phyloP scores from a whole-genome alignment of 1,284 basidiomycete genomes.

The Cystobasidium sp. region DNA sequence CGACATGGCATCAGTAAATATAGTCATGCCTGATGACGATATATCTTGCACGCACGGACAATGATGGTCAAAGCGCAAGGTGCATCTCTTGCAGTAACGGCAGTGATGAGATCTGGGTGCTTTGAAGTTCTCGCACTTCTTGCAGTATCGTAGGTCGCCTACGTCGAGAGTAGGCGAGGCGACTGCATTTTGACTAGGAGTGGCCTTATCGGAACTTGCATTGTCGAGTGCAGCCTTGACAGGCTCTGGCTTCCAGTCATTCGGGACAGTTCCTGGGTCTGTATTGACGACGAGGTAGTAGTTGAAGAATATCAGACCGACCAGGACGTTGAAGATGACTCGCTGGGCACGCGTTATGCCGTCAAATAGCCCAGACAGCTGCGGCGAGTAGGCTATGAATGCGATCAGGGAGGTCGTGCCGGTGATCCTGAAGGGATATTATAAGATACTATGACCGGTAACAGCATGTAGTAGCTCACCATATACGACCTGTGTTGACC shows the following conservation, averaged over 20 bases:
- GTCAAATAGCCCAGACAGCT: constrained; percentile 85
- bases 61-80: constrained; percentile 87
- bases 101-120: constrained; percentile 79
- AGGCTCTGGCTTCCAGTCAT: constrained; percentile 63
- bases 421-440: constrained; percentile 55
- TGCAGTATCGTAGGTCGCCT: constrained; percentile 77
- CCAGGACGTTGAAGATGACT: constrained; percentile 65
- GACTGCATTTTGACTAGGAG: constrained; percentile 57
- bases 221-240: background rate
- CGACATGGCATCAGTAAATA: background rate
- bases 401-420: constrained; percentile 76
- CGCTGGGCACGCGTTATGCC: constrained; percentile 65
- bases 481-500: constrained; percentile 37
- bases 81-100: constrained; percentile 74
- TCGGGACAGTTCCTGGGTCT: constrained; percentile 81
- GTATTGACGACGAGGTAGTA: constrained; percentile 79
- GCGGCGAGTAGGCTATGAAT: constrained; percentile 85
- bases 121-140: constrained; percentile 58
- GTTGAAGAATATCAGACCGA: constrained; percentile 80
- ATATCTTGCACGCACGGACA: constrained; percentile 62
- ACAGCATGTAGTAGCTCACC: background rate
- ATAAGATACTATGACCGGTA: background rate
- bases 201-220: constrained; percentile 70
- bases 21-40: constrained; percentile 46
- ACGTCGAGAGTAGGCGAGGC: constrained; percentile 62